Evolutionary conservation across 441 rosid species (phyloP), one percentile per base, ranked within the genome.

Genomic region (Capsella rubella): DNA sequence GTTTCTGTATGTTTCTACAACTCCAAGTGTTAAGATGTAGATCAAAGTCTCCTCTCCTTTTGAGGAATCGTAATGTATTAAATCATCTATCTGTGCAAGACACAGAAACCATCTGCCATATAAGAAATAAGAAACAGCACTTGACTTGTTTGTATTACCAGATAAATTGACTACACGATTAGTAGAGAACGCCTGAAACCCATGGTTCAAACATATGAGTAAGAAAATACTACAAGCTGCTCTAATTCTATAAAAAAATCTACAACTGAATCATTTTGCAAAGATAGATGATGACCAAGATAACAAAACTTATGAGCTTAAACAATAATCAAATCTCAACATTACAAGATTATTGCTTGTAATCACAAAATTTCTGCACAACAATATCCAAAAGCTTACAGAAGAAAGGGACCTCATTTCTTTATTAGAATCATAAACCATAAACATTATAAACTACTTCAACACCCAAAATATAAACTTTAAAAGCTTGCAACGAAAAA

Each of bases 1-100:
- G 68, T 86, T 91, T 84, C 97, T 83, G 71, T 90, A 90, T 56
- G 83, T 64, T 67, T 90, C 91, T 15, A 86, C 81, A 49, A 95
- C 97, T 78, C 99, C 99, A 27, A 92, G 87, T 4, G 97, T 95
- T 65, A 92, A 64, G 79, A 92, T 84, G 74, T 92, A 95, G 66
- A 92, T 85, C 63, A 95, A 76, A 31, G 89, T 88, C 76, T 90
- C 95, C 59, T 92, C 92, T 63, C 84, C 78, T 57, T 79, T 89
- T 2, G 84, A 83, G 8, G 93, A 81, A 51, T 88, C 89, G 75
- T 85, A 83, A 37, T 84, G 77, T 43, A 92, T 84, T 71, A 88
- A 79, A 85, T 95, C 99, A 60, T 78, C 83, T 71, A 92, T 84
- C 97, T 95, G 90, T 80, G 46, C 64, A 77, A 66, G 52, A 60